Base-by-base conservation (phyloP, 805 yeast species). In the Candida odintsovae region DNA sequence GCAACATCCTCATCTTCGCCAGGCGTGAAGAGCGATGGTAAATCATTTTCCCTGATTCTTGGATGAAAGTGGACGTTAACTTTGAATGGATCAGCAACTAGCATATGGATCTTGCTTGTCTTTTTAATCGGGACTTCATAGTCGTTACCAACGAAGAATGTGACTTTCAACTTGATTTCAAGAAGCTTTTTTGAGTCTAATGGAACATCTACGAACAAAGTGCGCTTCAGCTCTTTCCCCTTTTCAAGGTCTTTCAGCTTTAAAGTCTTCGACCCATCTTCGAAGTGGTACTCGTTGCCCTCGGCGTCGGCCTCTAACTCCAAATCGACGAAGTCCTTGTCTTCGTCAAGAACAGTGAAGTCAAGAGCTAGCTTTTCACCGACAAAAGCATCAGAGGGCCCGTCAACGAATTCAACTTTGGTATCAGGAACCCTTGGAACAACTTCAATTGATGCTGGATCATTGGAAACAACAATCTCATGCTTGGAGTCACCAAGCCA, bases 381-480 rank as follows among this genome's bases (percentile, higher is more conserved):
- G 26, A 57, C 53, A 39, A 61, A 59, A 1, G 63, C 68, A 38
- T 31, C 25, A 5, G 49, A 46, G 7, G 64, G 61, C 0, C 59
- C 43, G 19, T 59, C 50, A 1, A 50, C 52, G 7, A 69, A 44
- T 0, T 40, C 40, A 5, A 67, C 55, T 18, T 52, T 58, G 0
- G 67, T 58, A 3, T 64, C 55, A 6, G 78, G 78, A 3, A 64
- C 54, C 42, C 70, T 64, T 15, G 78, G 76, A 8, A 69, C 53
- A 3, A 70, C 60, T 33, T 65, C 65, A 25, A 50, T 48, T 6
- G 45, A 33, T 9, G 41, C 41, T 6, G 67, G 65, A n/a, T 50
- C 48, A 2, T 18, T 19, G 3, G 54, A 44, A 11, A 49, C 49
- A 11, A 63, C 36, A 25, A 55, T 41, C 31, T 47, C 39, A 6